Percentiles rank a stretch among this genome's conserved stretches.
phyloP scores from a whole-genome alignment of 2,329 filamentous ascomycete species.

The Exophiala oligosperma region DNA sequence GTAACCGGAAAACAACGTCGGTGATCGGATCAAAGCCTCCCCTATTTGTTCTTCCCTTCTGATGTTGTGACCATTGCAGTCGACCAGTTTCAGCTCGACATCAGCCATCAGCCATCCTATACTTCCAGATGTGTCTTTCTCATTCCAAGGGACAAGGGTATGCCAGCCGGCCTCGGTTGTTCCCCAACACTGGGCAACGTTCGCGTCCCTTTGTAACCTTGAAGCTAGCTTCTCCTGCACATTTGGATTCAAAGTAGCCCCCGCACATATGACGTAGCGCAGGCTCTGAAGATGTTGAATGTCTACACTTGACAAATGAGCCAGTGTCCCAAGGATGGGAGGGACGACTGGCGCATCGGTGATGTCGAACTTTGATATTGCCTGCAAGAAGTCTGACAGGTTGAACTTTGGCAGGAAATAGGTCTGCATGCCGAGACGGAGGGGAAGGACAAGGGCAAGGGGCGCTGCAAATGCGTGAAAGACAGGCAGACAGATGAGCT shows the following conservation, averaged over 20 bases:
- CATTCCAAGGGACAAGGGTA: conserved; percentile 32
- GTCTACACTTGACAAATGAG: conserved; percentile 31
- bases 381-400: conserved; percentile 40
- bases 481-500: conserved; percentile 53
- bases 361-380: conserved; percentile 44
- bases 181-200: conserved; percentile 53
- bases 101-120: conserved; percentile 49
- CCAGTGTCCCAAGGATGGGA: conserved; percentile 43
- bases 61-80: conserved; percentile 35
- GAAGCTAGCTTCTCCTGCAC: conserved; percentile 43
- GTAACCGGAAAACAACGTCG: conserved; percentile 40
- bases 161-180: conserved; percentile 54
- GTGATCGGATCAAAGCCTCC: conserved; percentile 44
- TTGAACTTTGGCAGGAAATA: conserved; percentile 52
- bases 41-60: conserved; percentile 30
- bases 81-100: conserved; percentile 35
- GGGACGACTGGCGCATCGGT: conserved; percentile 52
- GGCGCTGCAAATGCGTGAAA: conserved; percentile 55
- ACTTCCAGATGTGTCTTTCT: conserved; percentile 46
- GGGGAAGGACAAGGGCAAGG: conserved; percentile 48
- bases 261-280: conserved; percentile 49
- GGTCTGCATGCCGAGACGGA: conserved; percentile 47
- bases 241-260: conserved; percentile 48
- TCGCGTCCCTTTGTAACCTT: conserved; percentile 42
- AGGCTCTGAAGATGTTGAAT: conserved; percentile 39